These are phyloP conservation scores for Lizonia empirigonia DNA, from an alignment of 2,329 filamentous ascomycete genomes.

Conservation along the genomic window DNA sequence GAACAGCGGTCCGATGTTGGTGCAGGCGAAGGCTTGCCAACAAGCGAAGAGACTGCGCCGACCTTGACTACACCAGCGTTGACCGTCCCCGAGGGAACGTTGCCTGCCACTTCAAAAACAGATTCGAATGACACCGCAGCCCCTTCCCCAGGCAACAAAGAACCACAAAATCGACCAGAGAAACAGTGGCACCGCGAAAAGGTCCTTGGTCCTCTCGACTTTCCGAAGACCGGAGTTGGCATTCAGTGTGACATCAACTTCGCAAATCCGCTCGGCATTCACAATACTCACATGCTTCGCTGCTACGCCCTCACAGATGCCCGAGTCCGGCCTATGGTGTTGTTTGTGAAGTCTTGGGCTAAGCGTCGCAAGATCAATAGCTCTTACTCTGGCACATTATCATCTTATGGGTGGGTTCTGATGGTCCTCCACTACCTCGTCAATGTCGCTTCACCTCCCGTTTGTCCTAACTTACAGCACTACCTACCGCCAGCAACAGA, in stretches of 20 bases:
- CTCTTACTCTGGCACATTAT: slow-evolving; percentile 82
- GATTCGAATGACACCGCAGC: slow-evolving; percentile 1
- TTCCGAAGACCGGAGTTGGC: slow-evolving; percentile 76
- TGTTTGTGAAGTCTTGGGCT: slow-evolving; percentile 92
- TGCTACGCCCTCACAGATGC: slow-evolving; percentile 82
- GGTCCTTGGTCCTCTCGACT: slow-evolving; percentile 66
- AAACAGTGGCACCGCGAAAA: slow-evolving; percentile 55
- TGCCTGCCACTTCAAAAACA: slow-evolving; percentile 25
- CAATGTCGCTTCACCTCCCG: slow-evolving; percentile 78
- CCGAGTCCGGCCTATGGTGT: slow-evolving; percentile 75
- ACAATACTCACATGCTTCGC: slow-evolving; percentile 81
- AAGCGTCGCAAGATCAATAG: slow-evolving; percentile 85
- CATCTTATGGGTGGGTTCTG: slow-evolving; percentile 87
- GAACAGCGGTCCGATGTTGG: not conserved
- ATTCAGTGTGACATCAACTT: slow-evolving; percentile 94
- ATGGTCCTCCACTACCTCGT: slow-evolving; percentile 93
- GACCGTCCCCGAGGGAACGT: slow-evolving; percentile 29
- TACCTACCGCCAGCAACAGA: slow-evolving; percentile 45
- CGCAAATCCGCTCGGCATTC: slow-evolving; percentile 78
- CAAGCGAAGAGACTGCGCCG: not conserved
- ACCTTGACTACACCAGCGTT: too few relatives aligned
- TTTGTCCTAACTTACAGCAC: slow-evolving; percentile 81
- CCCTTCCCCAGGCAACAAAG: slow-evolving; percentile 14
- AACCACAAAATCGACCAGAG: slow-evolving; percentile 31
- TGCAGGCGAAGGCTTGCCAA: not conserved